phyloP scores from a whole-genome alignment of 306 rosid species.

The Geum urbanum region DNA sequence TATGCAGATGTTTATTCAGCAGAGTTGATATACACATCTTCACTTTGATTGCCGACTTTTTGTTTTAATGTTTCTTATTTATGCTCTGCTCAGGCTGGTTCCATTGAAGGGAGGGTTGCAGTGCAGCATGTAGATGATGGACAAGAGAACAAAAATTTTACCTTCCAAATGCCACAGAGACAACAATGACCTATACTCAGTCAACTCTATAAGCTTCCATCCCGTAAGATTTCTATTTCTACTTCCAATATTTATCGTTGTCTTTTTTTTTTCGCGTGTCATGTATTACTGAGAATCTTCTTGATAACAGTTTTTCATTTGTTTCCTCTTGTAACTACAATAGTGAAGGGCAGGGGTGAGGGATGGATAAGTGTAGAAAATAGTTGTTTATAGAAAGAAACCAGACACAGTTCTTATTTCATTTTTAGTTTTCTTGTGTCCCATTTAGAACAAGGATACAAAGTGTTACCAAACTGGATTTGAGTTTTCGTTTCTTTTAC shows the following conservation, averaged over 20 bases:
- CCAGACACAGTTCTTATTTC: too few species aligned
- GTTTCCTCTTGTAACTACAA: too few species aligned
- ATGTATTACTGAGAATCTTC: background rate
- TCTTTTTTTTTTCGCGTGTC: background rate
- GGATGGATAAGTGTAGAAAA: too few species aligned
- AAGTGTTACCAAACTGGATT: too few species aligned
- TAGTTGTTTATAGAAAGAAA: too few species aligned
- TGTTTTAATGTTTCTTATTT: background rate
- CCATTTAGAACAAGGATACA: too few species aligned
- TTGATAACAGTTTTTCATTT: too few species aligned
- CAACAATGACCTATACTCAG: slow-evolving; percentile 66
- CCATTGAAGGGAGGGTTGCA: slow-evolving; percentile 96
- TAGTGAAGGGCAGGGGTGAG: too few species aligned
- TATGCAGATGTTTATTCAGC: too few species aligned
- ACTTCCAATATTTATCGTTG: background rate
- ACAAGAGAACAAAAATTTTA: slow-evolving; percentile 70
- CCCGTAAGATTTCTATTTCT: slow-evolving; percentile 46
- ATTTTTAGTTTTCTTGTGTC: too few species aligned
- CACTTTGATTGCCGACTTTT: background rate
- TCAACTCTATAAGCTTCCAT: slow-evolving; percentile 81
- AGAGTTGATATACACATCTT: too few species aligned
- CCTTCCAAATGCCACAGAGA: slow-evolving; percentile 91
- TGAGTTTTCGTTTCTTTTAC: too few species aligned
- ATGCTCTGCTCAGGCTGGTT: slow-evolving; percentile 60
- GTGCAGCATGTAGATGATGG: slow-evolving; percentile 91